Base-by-base conservation (phyloP, 1,284 basidiomycete genomes). In the Moesziomyces globuligerus region DNA sequence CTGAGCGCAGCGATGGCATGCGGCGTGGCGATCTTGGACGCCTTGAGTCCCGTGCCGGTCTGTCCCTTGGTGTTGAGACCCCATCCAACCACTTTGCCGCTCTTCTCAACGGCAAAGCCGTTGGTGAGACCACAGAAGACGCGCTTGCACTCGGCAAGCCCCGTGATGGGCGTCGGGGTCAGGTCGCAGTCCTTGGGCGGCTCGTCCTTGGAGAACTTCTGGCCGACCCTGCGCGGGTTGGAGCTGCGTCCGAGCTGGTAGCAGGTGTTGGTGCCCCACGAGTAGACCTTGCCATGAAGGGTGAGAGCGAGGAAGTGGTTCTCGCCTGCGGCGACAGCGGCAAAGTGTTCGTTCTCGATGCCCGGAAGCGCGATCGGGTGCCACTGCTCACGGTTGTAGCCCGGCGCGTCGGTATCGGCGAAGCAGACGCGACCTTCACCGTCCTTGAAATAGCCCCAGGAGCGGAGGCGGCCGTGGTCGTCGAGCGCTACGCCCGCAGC, bases 231-330 rank as follows among this genome's bases (percentile, higher is more conserved):
- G 56, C 72, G 65, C 15, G 61, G 49, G 88, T 81, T 92, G 89
- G 66, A 93, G 85, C 64, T 94, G 57, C 92, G 89, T 44, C 93
- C 93, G 21, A 94, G 88, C 78, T 94, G 92, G 64, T 88, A 88
- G 78, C 92, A 90, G 77, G 93, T 90, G 55, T 92, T 92, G 53
- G 91, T 90, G 24, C 93, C 93, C 85, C 87, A 87, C 23, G 85
- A 85, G 78, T 90, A 92, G 48, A 96, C 89, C 70, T 89, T 87
- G 9, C 93, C 93, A 50, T 90, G 88, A 0, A 90, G 89, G 0
- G 93, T 93, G 40, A 95, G 86, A 2, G 92, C 90, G 41, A 96
- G 84, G 25, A 95, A 86, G 82, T 96, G 93, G 81, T 96, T 93
- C 78, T 88, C 88, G 25, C 93, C 93, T 36, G 90, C 89, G 7